phyloP scores from a whole-genome alignment of 2,329 filamentous ascomycete genomes.

The Verticillium tricorpus region DNA sequence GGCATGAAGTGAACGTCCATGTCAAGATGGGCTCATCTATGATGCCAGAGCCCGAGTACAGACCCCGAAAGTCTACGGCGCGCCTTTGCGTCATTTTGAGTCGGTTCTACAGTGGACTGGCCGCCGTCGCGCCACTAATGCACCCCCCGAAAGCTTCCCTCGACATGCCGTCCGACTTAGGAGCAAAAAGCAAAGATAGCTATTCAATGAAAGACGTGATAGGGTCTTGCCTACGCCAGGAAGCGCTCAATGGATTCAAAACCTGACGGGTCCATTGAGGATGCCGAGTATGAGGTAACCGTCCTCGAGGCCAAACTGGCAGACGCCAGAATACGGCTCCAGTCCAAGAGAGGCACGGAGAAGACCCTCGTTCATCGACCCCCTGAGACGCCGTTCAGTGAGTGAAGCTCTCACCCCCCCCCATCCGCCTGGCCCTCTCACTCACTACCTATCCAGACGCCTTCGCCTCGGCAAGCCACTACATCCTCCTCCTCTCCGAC shows the following conservation, averaged over 20 bases:
- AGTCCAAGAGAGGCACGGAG: constrained; percentile 3
- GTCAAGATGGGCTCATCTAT: constrained; percentile 3
- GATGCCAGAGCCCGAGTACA: background rate
- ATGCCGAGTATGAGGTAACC: constrained; percentile 49
- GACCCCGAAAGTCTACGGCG: background rate
- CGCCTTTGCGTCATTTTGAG: background rate
- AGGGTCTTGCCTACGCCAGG: background rate
- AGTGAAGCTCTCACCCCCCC: constrained; percentile 11
- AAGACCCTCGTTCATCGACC: background rate
- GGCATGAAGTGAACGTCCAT: background rate
- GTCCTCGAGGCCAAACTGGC: constrained; percentile 51
- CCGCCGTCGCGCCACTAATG: background rate
- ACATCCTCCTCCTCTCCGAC: constrained; percentile 73
- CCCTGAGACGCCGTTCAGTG: background rate
- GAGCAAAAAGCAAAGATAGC: background rate
- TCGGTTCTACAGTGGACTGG: background rate
- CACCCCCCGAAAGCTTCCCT: background rate
- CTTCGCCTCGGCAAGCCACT: constrained; percentile 45
- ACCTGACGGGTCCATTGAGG: constrained; percentile 15
- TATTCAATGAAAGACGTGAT: background rate
- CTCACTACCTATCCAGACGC: background rate
- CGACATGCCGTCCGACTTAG: background rate
- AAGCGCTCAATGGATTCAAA: constrained; percentile 19
- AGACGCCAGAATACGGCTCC: constrained; percentile 39
- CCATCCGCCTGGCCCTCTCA: constrained; percentile 7